A percentile compares a stretch with the other conserved stretches of the same genome.
These are phyloP conservation scores for Globisporangium cederbergense DNA, from an alignment of 352 stramenopile species.

Conservation along the genomic window DNA sequence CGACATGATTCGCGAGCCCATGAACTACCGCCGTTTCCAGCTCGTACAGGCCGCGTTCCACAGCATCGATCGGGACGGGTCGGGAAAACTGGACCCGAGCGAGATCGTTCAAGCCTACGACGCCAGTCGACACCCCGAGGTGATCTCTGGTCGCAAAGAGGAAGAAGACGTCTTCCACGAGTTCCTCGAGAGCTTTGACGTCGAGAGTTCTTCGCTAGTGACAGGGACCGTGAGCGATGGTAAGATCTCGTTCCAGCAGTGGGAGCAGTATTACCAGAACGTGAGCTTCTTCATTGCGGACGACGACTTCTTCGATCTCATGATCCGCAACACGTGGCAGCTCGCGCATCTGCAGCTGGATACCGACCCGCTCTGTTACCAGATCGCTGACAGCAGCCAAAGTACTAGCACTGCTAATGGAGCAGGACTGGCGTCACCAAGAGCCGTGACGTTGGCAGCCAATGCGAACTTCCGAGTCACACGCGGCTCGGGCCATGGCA, in stretches of 20 bases:
- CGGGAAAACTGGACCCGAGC: slow-evolving; percentile 41
- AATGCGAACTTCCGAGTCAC: slow-evolving; percentile 18
- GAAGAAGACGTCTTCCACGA: slow-evolving; percentile 70
- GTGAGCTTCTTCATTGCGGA: slow-evolving; percentile 81
- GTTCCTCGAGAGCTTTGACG: slow-evolving; percentile 76
- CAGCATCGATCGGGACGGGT: slow-evolving; percentile 48
- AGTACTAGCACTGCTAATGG: neutral
- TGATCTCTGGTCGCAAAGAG: slow-evolving; percentile 50
- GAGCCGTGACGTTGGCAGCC: neutral
- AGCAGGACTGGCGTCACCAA: neutral
- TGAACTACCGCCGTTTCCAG: slow-evolving; percentile 61
- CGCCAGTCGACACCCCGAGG: slow-evolving; percentile 64
- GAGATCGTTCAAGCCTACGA: slow-evolving; percentile 73
- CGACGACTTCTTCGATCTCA: slow-evolving; percentile 90
- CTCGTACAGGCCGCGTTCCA: slow-evolving; percentile 82
- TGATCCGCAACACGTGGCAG: slow-evolving; percentile 87
- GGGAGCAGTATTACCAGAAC: slow-evolving; percentile 88
- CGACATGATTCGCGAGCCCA: slow-evolving; percentile 74
- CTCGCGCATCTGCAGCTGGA: slow-evolving; percentile 21
- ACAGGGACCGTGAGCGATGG: slow-evolving; percentile 3
- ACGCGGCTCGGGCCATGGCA: slow-evolving; percentile 43
- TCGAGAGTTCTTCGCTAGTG: slow-evolving; percentile 25
- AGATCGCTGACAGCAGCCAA: neutral
- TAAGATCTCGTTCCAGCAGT: slow-evolving; percentile 46
- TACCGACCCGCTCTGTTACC: neutral